A percentile compares a stretch with the other conserved stretches of the same genome.
Conservation (phyloP, 768 basidiomycete genomes). For the Tricholoma furcatifolium region DNA sequence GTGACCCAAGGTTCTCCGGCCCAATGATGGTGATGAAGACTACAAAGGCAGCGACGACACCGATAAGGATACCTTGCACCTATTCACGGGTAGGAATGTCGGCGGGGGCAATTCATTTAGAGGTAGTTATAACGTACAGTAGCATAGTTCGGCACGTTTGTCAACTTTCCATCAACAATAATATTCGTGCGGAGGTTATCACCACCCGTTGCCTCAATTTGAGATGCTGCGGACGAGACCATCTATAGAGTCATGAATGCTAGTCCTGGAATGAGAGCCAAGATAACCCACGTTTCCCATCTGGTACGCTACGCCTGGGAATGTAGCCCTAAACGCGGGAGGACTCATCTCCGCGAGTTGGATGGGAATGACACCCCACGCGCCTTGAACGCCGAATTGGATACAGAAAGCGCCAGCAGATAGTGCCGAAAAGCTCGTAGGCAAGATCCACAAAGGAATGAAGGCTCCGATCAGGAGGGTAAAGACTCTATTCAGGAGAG, state of each 20-base stretch:
- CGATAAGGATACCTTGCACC: conserved; percentile 88
- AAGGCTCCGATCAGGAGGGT: conserved; percentile 55
- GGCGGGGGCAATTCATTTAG: background rate
- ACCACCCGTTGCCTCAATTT: conserved; percentile 82
- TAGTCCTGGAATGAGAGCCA: conserved; percentile 1
- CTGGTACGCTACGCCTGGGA: conserved; percentile 85
- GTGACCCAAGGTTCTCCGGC: conserved; percentile 73
- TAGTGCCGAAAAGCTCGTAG: conserved; percentile 62
- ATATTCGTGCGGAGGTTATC: conserved; percentile 53
- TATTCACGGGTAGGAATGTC: conserved; percentile 20
- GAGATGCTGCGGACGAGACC: conserved; percentile 71
- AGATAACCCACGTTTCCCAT: conserved; percentile 61
- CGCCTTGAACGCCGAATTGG: conserved; percentile 88
- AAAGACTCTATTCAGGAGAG: conserved; percentile 39
- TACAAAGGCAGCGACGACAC: conserved; percentile 75
- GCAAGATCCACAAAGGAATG: conserved; percentile 86
- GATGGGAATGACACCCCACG: conserved; percentile 84
- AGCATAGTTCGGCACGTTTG: conserved; percentile 62
- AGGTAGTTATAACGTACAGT: conserved; percentile 28
- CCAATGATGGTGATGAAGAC: conserved; percentile 77
- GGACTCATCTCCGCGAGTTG: conserved; percentile 84
- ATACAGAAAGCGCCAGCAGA: conserved; percentile 85
- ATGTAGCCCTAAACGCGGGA: conserved; percentile 85
- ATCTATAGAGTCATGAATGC: conserved; percentile 29
- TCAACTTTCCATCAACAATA: conserved; percentile 38